Conservation (phyloP, 2,329 filamentous ascomycete genomes). For the Berkeleyomyces basicola region DNA sequence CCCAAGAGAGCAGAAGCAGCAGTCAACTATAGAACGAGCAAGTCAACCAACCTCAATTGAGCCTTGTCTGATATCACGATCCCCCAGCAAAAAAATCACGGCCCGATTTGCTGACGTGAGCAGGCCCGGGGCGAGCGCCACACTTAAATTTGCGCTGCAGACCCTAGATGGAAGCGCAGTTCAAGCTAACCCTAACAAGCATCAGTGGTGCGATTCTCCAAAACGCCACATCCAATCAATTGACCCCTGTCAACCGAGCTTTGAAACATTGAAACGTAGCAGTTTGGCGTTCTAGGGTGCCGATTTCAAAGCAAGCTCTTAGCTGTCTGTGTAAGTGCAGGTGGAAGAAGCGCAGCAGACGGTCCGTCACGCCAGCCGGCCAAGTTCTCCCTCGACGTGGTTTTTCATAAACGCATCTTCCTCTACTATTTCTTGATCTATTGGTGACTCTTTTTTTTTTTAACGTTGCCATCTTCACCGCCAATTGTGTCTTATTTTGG, state of each 20-base stretch:
- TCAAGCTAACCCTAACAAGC: background rate
- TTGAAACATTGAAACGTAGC: background rate
- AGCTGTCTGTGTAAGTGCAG: constrained; percentile 1
- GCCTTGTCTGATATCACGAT: background rate
- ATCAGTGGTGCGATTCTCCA: background rate
- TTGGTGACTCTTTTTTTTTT: background rate
- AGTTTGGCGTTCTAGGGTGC: background rate
- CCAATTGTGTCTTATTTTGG: background rate
- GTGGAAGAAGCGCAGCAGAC: background rate
- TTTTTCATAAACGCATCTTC: background rate
- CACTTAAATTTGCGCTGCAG: background rate
- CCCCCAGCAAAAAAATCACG: constrained; percentile 6
- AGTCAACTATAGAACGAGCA: background rate
- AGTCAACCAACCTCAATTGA: background rate
- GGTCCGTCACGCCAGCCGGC: background rate
- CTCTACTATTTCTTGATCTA: background rate
- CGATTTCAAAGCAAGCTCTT: constrained; percentile 25
- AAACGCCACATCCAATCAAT: background rate
- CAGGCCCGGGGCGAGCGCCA: background rate
- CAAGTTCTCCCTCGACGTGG: background rate
- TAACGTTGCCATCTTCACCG: background rate
- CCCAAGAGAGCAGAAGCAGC: background rate
- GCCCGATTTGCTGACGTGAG: constrained; percentile 5
- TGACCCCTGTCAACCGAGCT: background rate
- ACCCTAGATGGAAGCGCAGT: constrained; percentile 1